Evolutionary conservation across 176 grass and related monocot species (phyloP).

Genomic region (Urochloa ruziziensis): DNA sequence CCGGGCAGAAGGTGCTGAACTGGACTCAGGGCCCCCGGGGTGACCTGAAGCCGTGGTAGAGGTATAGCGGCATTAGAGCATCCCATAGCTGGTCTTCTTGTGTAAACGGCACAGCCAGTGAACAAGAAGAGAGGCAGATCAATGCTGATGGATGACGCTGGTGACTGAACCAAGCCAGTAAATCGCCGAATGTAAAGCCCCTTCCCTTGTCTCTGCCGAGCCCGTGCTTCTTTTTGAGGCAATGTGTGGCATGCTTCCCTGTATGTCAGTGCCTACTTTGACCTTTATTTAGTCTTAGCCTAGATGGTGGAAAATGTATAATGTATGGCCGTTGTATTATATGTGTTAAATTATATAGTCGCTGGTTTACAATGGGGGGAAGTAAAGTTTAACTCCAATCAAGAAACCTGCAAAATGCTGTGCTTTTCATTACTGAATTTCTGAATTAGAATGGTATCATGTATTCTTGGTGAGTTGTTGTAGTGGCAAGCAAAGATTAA

Average conservation of each 20-base stretch:
- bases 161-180: conserved; percentile 13
- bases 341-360: conserved; percentile 28
- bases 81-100: neutral
- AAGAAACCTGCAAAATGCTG: neutral
- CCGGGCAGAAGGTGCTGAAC: conserved; percentile 55
- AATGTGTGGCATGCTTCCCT: conserved; percentile 30
- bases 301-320: conserved; percentile 30
- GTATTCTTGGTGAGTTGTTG: neutral
- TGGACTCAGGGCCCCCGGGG: conserved; percentile 66
- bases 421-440: neutral
- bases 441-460: neutral
- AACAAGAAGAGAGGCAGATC: neutral
- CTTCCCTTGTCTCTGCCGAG: neutral
- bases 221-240: conserved; percentile 36
- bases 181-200: conserved; percentile 30
- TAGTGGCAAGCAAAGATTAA: neutral
- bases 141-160: neutral
- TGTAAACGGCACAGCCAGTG: neutral
- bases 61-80: neutral
- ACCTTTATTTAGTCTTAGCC: conserved; percentile 39
- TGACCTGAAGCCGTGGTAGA: conserved; percentile 70
- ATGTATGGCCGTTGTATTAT: conserved; percentile 32
- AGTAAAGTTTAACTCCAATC: conserved; percentile 27
- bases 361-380: neutral
- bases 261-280: conserved; percentile 19